These are phyloP conservation scores for Diophrys sp. DNA, from an alignment of 73 alveolate species.

Conservation along the genomic window DNA sequence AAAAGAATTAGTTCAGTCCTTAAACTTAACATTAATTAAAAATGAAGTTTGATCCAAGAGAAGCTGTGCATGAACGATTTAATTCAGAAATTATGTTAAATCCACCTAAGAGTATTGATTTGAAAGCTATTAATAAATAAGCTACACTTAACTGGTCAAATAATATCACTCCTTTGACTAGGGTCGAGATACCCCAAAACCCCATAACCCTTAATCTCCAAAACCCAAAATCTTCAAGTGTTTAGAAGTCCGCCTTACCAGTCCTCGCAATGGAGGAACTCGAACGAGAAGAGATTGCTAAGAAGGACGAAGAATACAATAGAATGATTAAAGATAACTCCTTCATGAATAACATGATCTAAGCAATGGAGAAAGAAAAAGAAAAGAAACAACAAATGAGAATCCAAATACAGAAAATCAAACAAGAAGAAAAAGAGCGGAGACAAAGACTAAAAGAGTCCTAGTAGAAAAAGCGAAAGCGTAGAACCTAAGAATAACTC, in stretches of 20 bases:
- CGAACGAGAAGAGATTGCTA: not conserved
- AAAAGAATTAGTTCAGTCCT: too few relatives aligned
- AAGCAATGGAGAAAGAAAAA: not conserved
- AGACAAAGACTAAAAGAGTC: not conserved
- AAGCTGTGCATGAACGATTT: not conserved
- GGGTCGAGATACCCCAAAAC: not conserved
- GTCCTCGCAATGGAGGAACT: slow-evolving; percentile 1
- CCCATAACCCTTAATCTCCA: too few relatives aligned
- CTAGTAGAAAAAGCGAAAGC: too few relatives aligned
- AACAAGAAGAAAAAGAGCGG: not conserved
- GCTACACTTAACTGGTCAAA: not conserved
- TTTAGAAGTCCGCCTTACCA: too few relatives aligned
- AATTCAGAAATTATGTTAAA: not conserved
- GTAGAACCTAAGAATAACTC: not conserved
- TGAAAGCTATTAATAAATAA: too few relatives aligned
- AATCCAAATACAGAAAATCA: too few relatives aligned
- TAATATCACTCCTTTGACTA: not conserved
- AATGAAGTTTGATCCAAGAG: not conserved
- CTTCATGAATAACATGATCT: not conserved
- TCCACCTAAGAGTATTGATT: not conserved
- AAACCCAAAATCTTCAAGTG: too few relatives aligned
- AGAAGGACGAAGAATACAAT: not conserved
- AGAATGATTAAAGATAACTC: not conserved
- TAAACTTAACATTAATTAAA: too few relatives aligned
- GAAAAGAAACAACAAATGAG: not conserved